Base-by-base conservation (phyloP, 352 stramenopile genomes). In the Discostella stelligera region DNA sequence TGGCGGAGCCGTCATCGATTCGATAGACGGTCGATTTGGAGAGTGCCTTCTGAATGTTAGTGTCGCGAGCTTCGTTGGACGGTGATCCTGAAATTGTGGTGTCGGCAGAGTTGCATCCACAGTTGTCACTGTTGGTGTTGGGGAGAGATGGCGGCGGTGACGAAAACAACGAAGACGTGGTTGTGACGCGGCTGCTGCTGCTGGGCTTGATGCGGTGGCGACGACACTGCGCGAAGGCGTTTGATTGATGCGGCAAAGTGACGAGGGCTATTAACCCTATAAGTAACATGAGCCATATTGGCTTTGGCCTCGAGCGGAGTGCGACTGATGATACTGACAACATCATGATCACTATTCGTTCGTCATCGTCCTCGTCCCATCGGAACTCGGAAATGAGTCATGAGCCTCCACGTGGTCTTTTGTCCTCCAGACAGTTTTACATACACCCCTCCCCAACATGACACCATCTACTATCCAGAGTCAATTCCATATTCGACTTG, bases 41-140 rank as follows among this genome's bases (percentile, higher is more conserved):
- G 54, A 90, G 70, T 10, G 68, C 77, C 32, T 82, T 41, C 23
- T 69, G 37, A 44, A 67, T 68, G 74, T 90, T 79, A 0, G 83
- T 56, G 16, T 16, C 5, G 16, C 50, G 59, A 6, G 77, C 77
- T 30, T 60, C 6, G 0, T 73, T 41, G 13, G 80, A 78, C 20
- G 83, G 80, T 20, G 81, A 72, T 13, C 83, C 83, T 9, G 74
- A 74, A 49, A 83, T 79, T 53, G 64, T 61, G 27, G 66, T 46
- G 44, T 49, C n/a, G 52, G 52, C 21, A 21, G 20, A 3, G 20
- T 62, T 63, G 63, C 78, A 88, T 54, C 69, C 77, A 49, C 77
- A 88, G 32, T 81, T 66, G 5, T 32, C 5, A 5, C 5, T 32
- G 27, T 32, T 32, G 27, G 27, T 32, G 27, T 2, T 32, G 27